Conservation (phyloP, 1,284 basidiomycete genomes). For the Boletellus sp. region DNA sequence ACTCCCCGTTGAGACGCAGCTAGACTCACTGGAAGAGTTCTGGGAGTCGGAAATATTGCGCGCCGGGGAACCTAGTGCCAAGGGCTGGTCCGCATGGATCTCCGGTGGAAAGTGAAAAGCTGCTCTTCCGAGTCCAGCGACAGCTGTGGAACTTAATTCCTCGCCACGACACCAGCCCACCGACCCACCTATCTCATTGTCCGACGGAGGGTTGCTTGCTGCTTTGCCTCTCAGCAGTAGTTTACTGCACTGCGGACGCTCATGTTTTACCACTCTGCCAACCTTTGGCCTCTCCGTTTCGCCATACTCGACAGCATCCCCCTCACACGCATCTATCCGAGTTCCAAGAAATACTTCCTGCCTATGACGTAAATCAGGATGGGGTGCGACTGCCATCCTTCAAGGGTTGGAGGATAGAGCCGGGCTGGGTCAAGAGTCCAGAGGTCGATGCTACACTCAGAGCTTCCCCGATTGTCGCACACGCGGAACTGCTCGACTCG, state of each 20-base stretch:
- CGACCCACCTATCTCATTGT: conserved; percentile 50
- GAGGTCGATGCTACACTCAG: conserved; percentile 42
- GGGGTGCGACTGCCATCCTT: conserved; percentile 38
- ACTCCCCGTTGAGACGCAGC: conserved; percentile 42
- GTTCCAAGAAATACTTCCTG: conserved; percentile 63
- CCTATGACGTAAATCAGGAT: conserved; percentile 46
- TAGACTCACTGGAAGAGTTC: conserved; percentile 64
- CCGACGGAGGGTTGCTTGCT: conserved; percentile 52
- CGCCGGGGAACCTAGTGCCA: conserved; percentile 55
- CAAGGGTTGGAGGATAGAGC: conserved; percentile 45
- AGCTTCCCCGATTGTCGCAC: conserved; percentile 15
- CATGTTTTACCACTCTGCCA: conserved; percentile 49
- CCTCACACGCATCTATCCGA: conserved; percentile 61
- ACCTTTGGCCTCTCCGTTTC: conserved; percentile 70
- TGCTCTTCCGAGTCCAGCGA: conserved; percentile 19
- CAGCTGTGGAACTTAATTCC: conserved; percentile 26
- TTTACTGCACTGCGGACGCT: conserved; percentile 58
- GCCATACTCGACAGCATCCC: conserved; percentile 71
- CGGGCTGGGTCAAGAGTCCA: conserved; percentile 55
- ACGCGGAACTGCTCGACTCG: conserved; percentile 9
- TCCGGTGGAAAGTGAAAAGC: conserved; percentile 37
- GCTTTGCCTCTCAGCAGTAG: conserved; percentile 61
- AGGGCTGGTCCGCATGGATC: conserved; percentile 63
- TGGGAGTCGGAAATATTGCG: conserved; percentile 73
- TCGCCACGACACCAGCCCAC: conserved; percentile 22